phyloP scores from a whole-genome alignment of 2,329 filamentous ascomycete genomes.

The Proliferodiscus dingleyae region DNA sequence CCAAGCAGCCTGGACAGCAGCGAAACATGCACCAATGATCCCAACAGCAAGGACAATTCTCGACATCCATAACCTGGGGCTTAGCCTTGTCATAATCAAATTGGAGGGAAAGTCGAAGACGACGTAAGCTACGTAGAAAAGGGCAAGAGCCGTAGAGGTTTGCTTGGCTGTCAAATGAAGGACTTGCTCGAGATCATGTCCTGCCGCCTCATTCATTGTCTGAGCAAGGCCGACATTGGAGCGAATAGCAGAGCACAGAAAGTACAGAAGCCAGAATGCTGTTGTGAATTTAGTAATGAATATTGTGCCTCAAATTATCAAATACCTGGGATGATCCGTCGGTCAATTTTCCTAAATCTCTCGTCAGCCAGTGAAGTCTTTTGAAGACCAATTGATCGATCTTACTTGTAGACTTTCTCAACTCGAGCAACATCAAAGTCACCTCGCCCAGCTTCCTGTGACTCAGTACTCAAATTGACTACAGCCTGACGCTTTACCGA shows the following conservation, averaged over 20 bases:
- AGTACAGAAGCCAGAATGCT: slow-evolving; percentile 89
- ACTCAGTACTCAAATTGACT: not conserved
- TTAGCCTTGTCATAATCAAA: slow-evolving; percentile 78
- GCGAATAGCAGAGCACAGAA: slow-evolving; percentile 84
- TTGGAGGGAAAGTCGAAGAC: slow-evolving; percentile 87
- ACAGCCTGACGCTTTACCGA: not conserved
- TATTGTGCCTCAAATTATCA: not conserved
- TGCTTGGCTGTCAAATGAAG: slow-evolving; percentile 68
- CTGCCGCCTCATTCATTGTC: slow-evolving; percentile 73
- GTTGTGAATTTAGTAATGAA: slow-evolving; percentile 2
- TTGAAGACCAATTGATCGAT: not conserved
- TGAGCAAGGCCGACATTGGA: slow-evolving; percentile 92
- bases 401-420: slow-evolving; percentile 36
- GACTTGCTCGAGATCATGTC: slow-evolving; percentile 70
- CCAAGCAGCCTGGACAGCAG: slow-evolving; percentile 76
- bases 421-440: slow-evolving; percentile 28
- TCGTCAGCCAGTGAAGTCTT: not conserved
- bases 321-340: slow-evolving; percentile 49
- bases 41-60: slow-evolving; percentile 85
- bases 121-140: slow-evolving; percentile 92
- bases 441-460: slow-evolving; percentile 13
- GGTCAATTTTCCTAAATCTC: slow-evolving; percentile 44
- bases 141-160: slow-evolving; percentile 75
- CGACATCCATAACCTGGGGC: slow-evolving; percentile 86
- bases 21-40: slow-evolving; percentile 76